These are phyloP conservation scores for Podila horticola DNA, from an alignment of 192 early-diverging fungal species.

Conservation along the genomic window DNA sequence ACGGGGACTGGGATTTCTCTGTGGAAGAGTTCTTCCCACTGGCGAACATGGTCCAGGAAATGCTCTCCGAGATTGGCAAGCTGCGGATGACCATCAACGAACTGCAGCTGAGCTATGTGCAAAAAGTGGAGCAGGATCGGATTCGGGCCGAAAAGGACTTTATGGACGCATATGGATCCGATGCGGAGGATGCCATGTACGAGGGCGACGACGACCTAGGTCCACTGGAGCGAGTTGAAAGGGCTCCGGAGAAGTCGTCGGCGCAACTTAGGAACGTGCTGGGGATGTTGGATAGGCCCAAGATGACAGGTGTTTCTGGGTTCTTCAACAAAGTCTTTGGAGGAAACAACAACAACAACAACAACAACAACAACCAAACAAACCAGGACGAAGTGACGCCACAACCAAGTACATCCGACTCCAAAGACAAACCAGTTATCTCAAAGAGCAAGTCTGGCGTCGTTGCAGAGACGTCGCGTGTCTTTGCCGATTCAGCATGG, in stretches of 20 bases:
- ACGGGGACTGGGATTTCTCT: constrained; percentile 46
- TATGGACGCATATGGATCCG: constrained; percentile 14
- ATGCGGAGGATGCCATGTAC: constrained; percentile 4
- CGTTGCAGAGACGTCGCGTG: constrained; percentile 26
- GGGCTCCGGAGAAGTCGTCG: constrained; percentile 8
- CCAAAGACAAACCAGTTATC: constrained; percentile 15
- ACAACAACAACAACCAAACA: background rate
- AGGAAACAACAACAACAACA: constrained; percentile 9
- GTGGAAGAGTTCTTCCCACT: constrained; percentile 62
- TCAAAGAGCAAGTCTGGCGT: constrained; percentile 32
- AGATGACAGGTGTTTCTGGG: constrained; percentile 38
- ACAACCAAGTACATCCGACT: background rate
- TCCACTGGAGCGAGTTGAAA: background rate
- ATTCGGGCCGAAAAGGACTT: constrained; percentile 63
- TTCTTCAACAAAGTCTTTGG: constrained; percentile 53
- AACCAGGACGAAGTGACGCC: background rate
- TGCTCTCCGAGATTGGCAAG: constrained; percentile 61
- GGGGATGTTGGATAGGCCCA: constrained; percentile 29
- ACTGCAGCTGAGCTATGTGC: constrained; percentile 67
- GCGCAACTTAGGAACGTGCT: constrained; percentile 22
- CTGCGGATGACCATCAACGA: constrained; percentile 67
- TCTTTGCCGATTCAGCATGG: constrained; percentile 37
- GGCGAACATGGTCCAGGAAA: constrained; percentile 52
- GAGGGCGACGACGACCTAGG: constrained; percentile 6
- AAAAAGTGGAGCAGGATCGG: constrained; percentile 62